These are phyloP conservation scores for Neonectria sp. DNA, from an alignment of 2,329 filamentous ascomycete genomes.

Conservation along the genomic window DNA sequence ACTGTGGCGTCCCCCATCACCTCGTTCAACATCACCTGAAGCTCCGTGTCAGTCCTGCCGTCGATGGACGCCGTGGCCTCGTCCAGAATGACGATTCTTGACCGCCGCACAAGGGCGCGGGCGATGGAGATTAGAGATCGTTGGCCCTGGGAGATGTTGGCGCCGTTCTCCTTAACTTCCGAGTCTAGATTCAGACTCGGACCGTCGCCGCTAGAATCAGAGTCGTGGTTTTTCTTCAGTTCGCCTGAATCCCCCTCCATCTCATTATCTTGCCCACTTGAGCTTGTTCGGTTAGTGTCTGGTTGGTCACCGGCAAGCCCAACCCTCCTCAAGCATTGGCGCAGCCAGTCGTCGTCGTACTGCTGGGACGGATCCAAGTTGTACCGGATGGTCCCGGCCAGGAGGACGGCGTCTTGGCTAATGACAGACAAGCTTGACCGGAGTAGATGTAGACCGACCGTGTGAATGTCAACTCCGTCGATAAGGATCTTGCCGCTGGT, in stretches of 20 bases:
- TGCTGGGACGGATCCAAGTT: slow-evolving; percentile 87
- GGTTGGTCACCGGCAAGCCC: neutral
- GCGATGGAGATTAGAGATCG: slow-evolving; percentile 32
- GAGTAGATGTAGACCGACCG: slow-evolving; percentile 86
- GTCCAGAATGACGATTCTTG: slow-evolving; percentile 28
- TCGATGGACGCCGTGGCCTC: slow-evolving; percentile 28
- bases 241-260: neutral
- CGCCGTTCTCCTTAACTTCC: slow-evolving; percentile 18
- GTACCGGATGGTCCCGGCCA: slow-evolving; percentile 86
- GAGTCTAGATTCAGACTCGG: slow-evolving; percentile 17
- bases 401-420: slow-evolving; percentile 89
- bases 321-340: slow-evolving; percentile 27
- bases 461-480: slow-evolving; percentile 84
- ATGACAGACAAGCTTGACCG: slow-evolving; percentile 92
- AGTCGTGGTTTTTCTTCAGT: neutral
- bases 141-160: slow-evolving; percentile 32
- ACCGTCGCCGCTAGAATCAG: neutral
- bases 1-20: slow-evolving; percentile 33
- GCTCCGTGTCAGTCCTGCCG: slow-evolving; percentile 21
- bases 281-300: neutral
- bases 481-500: slow-evolving; percentile 81
- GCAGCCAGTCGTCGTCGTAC: slow-evolving; percentile 28
- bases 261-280: neutral
- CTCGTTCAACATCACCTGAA: slow-evolving; percentile 18
- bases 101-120: slow-evolving; percentile 26